These are phyloP conservation scores for Diaporthe sp. DNA, from an alignment of 2,329 filamentous ascomycete genomes.

Conservation along the genomic window DNA sequence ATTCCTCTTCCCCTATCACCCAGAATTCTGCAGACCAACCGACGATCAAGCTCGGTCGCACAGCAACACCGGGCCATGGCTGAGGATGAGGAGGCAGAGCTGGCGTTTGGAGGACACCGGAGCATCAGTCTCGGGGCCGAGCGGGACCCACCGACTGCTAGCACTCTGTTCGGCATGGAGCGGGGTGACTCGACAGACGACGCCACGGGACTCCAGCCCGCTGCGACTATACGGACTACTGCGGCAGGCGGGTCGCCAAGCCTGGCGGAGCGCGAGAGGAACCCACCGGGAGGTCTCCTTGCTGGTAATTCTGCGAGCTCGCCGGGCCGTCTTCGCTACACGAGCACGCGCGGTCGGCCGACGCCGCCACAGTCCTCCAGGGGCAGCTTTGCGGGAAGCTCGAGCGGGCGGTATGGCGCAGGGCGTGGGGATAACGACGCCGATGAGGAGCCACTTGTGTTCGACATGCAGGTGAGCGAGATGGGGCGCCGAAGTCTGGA, in stretches of 20 bases:
- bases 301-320: constrained; percentile 55
- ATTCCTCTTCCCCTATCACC: constrained; percentile 81
- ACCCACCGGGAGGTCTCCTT: constrained; percentile 54
- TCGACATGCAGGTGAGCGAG: constrained; percentile 43
- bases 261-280: constrained; percentile 58
- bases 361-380: constrained; percentile 61
- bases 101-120: constrained; percentile 72
- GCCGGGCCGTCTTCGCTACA: constrained; percentile 63
- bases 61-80: constrained; percentile 70
- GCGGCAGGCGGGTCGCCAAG: constrained; percentile 56
- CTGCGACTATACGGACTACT: constrained; percentile 57
- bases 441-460: constrained; percentile 42
- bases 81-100: constrained; percentile 73
- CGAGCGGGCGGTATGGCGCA: constrained; percentile 49
- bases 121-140: constrained; percentile 78
- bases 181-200: constrained; percentile 52
- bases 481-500: constrained; percentile 41
- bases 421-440: constrained; percentile 58
- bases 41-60: constrained; percentile 79
- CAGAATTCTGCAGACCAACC: constrained; percentile 65
- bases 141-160: constrained; percentile 75
- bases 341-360: constrained; percentile 51
- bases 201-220: constrained; percentile 55
- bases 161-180: constrained; percentile 69
- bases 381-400: constrained; percentile 60